Evolutionary conservation across 2,329 filamentous ascomycete genomes (phyloP).

Genomic region (Rhinocladiella similis): DNA sequence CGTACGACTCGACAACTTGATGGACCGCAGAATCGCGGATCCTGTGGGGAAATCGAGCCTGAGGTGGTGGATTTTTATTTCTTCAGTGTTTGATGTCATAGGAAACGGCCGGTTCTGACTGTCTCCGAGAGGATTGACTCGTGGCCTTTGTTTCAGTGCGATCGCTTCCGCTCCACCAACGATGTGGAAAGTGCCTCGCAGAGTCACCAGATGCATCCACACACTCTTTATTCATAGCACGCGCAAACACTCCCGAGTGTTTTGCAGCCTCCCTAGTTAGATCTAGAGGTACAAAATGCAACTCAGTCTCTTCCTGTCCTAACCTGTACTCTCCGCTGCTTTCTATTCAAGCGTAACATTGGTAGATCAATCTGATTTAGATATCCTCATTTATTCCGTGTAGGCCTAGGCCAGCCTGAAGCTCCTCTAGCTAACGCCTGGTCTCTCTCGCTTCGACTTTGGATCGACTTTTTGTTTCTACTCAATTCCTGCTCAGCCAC

Average conservation of each 20-base stretch:
- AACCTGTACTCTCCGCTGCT: too few relatives aligned
- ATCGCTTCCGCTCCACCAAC: not conserved
- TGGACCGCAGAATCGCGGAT: not conserved
- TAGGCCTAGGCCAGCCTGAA: too few relatives aligned
- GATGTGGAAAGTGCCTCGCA: not conserved
- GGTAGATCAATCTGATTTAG: too few relatives aligned
- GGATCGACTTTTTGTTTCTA: too few relatives aligned
- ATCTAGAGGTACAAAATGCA: not conserved
- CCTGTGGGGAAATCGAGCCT: not conserved
- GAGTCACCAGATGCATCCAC: not conserved
- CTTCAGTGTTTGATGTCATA: not conserved
- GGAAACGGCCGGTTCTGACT: slow-evolving; percentile 24
- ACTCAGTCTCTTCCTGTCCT: not conserved
- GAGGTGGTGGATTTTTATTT: not conserved
- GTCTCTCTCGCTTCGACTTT: too few relatives aligned
- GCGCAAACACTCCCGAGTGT: not conserved
- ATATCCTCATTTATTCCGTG: too few relatives aligned
- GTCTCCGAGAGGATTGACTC: slow-evolving; percentile 27
- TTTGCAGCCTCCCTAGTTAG: not conserved
- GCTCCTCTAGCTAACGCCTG: too few relatives aligned
- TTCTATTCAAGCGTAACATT: too few relatives aligned
- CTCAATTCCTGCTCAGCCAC: too few relatives aligned
- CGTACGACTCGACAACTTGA: not conserved
- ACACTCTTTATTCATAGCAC: slow-evolving; percentile 4
- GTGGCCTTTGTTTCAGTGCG: slow-evolving; percentile 15